Evolutionary conservation across 306 rosid genomes (phyloP), one percentile per base, ranked within the genome.

Genomic region (Abrus pulchellus): DNA sequence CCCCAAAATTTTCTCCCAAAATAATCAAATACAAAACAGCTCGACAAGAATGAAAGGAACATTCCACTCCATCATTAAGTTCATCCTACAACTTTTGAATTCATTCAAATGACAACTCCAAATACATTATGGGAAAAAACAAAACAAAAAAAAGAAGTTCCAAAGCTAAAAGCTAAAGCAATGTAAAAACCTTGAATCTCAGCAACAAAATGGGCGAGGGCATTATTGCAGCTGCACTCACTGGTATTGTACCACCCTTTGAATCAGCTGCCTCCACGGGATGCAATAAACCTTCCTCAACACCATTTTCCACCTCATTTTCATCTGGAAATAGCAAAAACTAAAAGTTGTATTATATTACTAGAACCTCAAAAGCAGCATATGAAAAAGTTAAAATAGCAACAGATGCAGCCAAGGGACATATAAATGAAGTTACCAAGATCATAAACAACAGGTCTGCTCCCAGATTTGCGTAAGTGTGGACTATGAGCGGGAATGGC

Each of bases 401-500:
- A 81, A 64, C 12, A 12, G 9, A 70, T 54, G 27, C 30, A 1
- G 45, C 60, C 10, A 64, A 62, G 33, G 5, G 38, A 82, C 60
- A 69, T 36, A 59, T 36, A 73, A 78, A 43, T 38, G 54, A 76
- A 83, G 55, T 83, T 91, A 95, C 99, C 97, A 81, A 87, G 87
- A 87, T 92, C 97, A 75, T 89, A 90, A 80, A 93, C 87, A 76
- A 89, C 90, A 81, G 89, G 70, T 89, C 94, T 90, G 89, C 98
- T 95, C 85, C 98, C 96, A 85, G 99, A 93, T 84, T 93, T 95
- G 83, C 98, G 86, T 68, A 95, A 89, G 88, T 93, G 99, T 8
- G 98, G 98, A 86, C 98, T 91, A 74, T 76, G 89, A 87, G 87
- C 77, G 77, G 97, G 89, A 83, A 11, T 41, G 68, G 45, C 85